Base-by-base conservation (phyloP, 495 filamentous ascomycete genomes). In the Aspergillus cristatus region DNA sequence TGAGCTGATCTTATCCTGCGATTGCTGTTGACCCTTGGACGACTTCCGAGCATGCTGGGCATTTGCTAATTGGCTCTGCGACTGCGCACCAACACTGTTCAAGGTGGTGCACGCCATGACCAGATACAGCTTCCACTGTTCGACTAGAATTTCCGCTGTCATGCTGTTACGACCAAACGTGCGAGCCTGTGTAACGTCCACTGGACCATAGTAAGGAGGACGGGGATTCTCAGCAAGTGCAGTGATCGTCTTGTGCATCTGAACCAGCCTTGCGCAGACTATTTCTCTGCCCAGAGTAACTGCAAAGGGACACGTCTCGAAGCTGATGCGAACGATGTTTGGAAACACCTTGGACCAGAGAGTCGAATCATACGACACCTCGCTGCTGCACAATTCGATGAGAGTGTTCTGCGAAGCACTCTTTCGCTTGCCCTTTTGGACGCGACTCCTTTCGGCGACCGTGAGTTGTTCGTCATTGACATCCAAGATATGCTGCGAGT, bases 51-150 rank as follows among this genome's bases (percentile, higher is more conserved):
- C 74, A 55, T 98, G 89, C 47, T 94, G 86, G n/a, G 72, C 70
- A 45, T 76, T 73, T 30, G 61, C 73, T 22, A 68, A 53, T 47
- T 61, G 75, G 47, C 50, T 75, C 47, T 72, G 76, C 29, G 74
- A 77, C 20, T 74, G 70, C 13, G 71, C 77, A 13, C 88, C 89
- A 13, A 86, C 77, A 41, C 87, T 90, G 18, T 82, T 89, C 18
- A 99, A 70, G 0, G 93, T 99, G 7, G 88, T 94, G 55, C 93
- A 99, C 5, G 93, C 93, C 61, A 97, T 94, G 31, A 94, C 84
- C 29, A 99, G 71, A 54, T 96, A 96, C n/a, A 97, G 66, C 59
- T 94, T 97, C 90, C 90, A 99, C 58, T 99, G 91, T 53, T 97
- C 91, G 41, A 97, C 76, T 38, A 98, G 65, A 28, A 93, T 78